Conservation (phyloP, 1,284 basidiomycete species). For the Ganoderma leucocontextum region DNA sequence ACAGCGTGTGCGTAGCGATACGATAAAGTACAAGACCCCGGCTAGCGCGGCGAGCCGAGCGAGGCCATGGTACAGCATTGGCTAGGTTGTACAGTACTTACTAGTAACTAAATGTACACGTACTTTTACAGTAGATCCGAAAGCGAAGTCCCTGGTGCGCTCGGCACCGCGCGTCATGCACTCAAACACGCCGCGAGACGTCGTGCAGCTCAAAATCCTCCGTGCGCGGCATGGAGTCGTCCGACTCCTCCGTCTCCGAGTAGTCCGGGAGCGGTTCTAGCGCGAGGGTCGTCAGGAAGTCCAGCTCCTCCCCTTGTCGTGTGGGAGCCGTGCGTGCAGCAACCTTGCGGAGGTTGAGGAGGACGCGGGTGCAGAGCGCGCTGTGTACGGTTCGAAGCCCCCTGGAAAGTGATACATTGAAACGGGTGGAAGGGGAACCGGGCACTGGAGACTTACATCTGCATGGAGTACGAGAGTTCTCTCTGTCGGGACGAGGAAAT, state of each 20-base stretch:
- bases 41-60: neutral
- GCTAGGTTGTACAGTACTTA: neutral
- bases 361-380: conserved; percentile 10
- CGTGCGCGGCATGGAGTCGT: conserved; percentile 3
- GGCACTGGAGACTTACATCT: neutral
- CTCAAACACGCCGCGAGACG: neutral
- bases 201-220: conserved; percentile 7
- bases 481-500: neutral
- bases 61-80: neutral
- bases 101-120: neutral
- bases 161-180: too few species aligned
- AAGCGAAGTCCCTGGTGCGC: neutral
- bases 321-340: neutral
- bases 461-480: conserved; percentile 4
- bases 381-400: conserved; percentile 8
- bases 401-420: neutral
- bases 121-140: neutral
- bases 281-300: conserved; percentile 7
- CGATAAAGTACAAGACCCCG: neutral
- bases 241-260: conserved; percentile 5
- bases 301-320: neutral
- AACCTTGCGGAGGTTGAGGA: conserved; percentile 16
- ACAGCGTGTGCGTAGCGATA: neutral
- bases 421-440: neutral
- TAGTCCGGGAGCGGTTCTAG: conserved; percentile 3